Percentiles rank a stretch among this genome's conserved stretches.
These are phyloP conservation scores for Pseudogymnoascus sp. DNA, from an alignment of 2,329 filamentous ascomycete genomes.

Conservation along the genomic window DNA sequence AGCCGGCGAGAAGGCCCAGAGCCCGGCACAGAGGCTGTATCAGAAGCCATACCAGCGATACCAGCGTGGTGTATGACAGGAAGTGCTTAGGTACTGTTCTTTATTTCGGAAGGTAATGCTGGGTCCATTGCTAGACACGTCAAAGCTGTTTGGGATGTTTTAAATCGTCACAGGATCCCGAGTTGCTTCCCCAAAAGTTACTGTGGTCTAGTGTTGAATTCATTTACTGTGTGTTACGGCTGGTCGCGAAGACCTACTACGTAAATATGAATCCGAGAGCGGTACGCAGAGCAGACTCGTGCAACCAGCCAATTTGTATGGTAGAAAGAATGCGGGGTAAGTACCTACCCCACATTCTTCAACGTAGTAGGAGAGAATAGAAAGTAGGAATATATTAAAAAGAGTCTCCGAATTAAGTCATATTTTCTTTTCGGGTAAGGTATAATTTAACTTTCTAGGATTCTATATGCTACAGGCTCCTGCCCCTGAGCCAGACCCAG, in stretches of 20 bases:
- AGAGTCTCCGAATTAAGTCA: not conserved
- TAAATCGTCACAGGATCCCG: not conserved
- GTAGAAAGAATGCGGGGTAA: not conserved
- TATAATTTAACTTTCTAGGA: not conserved
- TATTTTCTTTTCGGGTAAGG: not conserved
- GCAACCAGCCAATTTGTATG: not conserved
- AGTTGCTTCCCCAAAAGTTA: not conserved
- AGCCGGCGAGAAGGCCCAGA: constrained; percentile 8
- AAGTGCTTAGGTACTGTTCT: not conserved
- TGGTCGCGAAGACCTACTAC: not conserved
- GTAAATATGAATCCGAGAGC: not conserved
- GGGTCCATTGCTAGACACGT: not conserved
- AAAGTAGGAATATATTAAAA: not conserved
- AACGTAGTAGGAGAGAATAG: not conserved
- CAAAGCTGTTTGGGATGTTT: not conserved
- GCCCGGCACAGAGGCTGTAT: not conserved
- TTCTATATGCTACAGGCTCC: not conserved
- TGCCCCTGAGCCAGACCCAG: not conserved
- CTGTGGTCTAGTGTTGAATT: not conserved
- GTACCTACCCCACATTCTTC: not conserved
- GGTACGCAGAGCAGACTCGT: not conserved
- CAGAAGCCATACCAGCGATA: not conserved
- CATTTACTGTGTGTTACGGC: not conserved
- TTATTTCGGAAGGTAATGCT: not conserved
- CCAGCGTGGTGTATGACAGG: not conserved